These are phyloP conservation scores for Prunus persica DNA, from an alignment of 306 rosid species.

Conservation along the genomic window DNA sequence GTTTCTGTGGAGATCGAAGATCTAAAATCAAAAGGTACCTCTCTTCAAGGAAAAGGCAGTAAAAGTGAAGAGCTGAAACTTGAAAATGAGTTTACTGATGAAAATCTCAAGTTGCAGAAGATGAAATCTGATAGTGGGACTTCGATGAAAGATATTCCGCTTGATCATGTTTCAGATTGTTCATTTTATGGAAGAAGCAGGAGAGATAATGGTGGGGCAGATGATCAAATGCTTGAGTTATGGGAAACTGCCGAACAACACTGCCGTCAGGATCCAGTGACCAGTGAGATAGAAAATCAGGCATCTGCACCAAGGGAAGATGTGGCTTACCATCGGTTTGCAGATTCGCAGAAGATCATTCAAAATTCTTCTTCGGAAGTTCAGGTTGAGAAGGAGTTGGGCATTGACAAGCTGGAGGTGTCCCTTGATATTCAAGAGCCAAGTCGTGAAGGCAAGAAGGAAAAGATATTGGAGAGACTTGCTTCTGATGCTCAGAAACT, in stretches of 20 bases:
- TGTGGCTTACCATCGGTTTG: conserved; percentile 34
- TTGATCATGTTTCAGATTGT: conserved; percentile 73
- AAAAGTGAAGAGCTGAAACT: conserved; percentile 36
- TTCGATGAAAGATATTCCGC: conserved; percentile 84
- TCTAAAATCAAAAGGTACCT: conserved; percentile 18
- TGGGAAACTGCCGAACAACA: conserved; percentile 82
- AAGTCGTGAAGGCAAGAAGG: conserved; percentile 55
- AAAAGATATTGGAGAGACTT: conserved; percentile 71
- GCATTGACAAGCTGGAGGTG: conserved; percentile 66
- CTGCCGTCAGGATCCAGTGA: conserved; percentile 27
- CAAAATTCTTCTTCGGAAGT: conserved; percentile 50
- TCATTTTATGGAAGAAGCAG: conserved; percentile 47
- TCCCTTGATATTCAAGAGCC: conserved; percentile 42
- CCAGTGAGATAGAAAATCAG: conserved; percentile 32
- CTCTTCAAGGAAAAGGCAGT: conserved; percentile 17
- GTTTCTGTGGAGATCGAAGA: conserved; percentile 24
- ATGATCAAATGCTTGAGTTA: conserved; percentile 86
- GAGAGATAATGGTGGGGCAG: conserved; percentile 50
- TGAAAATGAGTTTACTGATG: conserved; percentile 16
- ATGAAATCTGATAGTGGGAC: conserved; percentile 50
- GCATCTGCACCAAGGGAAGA: conserved; percentile 39
- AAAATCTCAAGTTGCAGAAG: conserved; percentile 30
- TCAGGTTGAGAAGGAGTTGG: conserved; percentile 66
- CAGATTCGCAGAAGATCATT: conserved; percentile 30
- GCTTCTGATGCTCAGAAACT: conserved; percentile 69